Percentiles rank a stretch among this genome's conserved stretches.
These are phyloP conservation scores for Boletus coccyginus DNA, from an alignment of 768 basidiomycete genomes.

Conservation along the genomic window DNA sequence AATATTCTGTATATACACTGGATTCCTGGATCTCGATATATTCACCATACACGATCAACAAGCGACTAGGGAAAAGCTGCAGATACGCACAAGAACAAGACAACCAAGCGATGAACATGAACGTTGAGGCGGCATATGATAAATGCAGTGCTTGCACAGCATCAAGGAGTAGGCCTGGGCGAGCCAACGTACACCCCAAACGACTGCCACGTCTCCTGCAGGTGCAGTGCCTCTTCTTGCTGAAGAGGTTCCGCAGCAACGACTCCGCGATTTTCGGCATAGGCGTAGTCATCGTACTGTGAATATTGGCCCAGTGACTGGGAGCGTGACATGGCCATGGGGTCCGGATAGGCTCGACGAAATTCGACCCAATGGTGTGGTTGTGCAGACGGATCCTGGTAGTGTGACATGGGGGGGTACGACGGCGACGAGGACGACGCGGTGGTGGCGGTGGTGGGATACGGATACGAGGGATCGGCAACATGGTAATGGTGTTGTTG, in stretches of 20 bases:
- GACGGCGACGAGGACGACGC: constrained; percentile 10
- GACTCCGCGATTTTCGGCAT: background rate
- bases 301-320: background rate
- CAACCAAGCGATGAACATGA: background rate
- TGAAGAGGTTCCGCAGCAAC: constrained; percentile 7
- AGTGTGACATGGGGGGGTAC: constrained; percentile 1
- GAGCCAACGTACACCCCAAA: constrained; percentile 57
- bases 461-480: constrained; percentile 8
- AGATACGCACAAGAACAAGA: background rate
- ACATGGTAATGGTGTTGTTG: constrained; percentile 18
- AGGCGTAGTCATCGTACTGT: constrained; percentile 3
- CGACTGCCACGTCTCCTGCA: constrained; percentile 63
- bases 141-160: background rate
- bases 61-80: background rate
- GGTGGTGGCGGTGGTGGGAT: background rate
- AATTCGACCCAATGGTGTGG: constrained; percentile 14
- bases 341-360: constrained; percentile 4
- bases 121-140: too few species aligned
- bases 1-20: background rate
- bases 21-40: background rate
- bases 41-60: background rate
- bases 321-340: background rate
- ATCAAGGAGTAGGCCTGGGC: constrained; percentile 4
- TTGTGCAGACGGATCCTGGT: constrained; percentile 10
- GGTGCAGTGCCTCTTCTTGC: constrained; percentile 17